These are phyloP conservation scores for Oryza meridionalis DNA, from an alignment of 176 grass and related monocot species.

Conservation along the genomic window DNA sequence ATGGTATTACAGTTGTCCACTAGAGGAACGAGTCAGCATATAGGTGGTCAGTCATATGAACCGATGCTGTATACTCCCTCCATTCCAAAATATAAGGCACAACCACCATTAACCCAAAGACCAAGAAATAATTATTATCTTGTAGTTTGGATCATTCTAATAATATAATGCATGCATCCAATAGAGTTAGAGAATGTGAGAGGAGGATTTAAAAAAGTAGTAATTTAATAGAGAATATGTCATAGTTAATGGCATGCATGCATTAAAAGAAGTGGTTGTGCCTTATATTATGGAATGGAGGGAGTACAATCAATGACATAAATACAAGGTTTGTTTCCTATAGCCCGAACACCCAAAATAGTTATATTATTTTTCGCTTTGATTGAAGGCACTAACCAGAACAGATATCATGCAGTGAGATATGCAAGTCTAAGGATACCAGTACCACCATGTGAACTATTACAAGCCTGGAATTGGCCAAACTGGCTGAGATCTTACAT, in stretches of 20 bases:
- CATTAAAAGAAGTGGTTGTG: too few relatives aligned
- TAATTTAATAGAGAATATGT: too few relatives aligned
- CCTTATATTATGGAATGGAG: too few relatives aligned
- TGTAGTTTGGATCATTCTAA: too few relatives aligned
- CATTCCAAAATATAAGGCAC: too few relatives aligned
- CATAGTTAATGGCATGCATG: too few relatives aligned
- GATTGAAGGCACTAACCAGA: background rate
- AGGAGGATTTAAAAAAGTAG: too few relatives aligned
- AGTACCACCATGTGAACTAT: background rate
- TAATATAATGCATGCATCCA: too few relatives aligned
- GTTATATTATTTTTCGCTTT: background rate
- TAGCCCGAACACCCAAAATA: background rate
- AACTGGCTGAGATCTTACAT: background rate
- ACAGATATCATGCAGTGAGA: background rate
- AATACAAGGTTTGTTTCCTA: background rate
- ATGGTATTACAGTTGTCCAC: background rate
- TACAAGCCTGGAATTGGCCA: background rate
- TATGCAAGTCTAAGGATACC: background rate
- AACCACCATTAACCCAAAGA: too few relatives aligned
- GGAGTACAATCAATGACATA: background rate
- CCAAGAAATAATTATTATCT: too few relatives aligned
- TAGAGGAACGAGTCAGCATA: background rate
- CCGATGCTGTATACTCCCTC: background rate
- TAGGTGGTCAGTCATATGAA: background rate
- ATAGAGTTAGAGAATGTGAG: too few relatives aligned